phyloP scores from a whole-genome alignment of 371 early-diverging fungal species.

The Coemansia sp. region DNA sequence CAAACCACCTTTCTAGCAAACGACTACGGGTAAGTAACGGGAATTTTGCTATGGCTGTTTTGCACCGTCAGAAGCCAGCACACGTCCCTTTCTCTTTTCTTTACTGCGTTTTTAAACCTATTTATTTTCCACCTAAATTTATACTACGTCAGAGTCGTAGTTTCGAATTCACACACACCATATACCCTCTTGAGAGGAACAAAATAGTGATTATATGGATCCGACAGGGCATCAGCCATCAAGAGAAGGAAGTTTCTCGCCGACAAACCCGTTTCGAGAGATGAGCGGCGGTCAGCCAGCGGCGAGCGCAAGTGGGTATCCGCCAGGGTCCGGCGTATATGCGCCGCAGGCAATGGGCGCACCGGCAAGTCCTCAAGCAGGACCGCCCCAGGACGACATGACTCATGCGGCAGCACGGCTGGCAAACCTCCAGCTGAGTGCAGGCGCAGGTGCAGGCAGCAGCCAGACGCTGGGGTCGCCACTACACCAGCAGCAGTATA shows the following conservation, averaged over 20 bases:
- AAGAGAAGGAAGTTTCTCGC: slow-evolving; percentile 27
- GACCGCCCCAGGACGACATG: slow-evolving; percentile 16
- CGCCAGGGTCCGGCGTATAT: slow-evolving; percentile 4
- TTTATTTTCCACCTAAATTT: not conserved
- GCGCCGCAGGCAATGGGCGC: not conserved
- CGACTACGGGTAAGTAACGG: not conserved
- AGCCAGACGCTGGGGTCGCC: not conserved
- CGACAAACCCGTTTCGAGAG: slow-evolving; percentile 44
- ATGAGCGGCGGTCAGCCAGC: slow-evolving; percentile 18
- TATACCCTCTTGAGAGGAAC: not conserved
- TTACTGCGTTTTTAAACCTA: not conserved
- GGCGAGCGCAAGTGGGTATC: slow-evolving; percentile 8
- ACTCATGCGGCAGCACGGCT: slow-evolving; percentile 26
- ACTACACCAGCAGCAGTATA: slow-evolving; percentile 1
- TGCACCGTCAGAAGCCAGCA: not conserved
- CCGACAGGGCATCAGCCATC: slow-evolving; percentile 21
- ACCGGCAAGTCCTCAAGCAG: too few species aligned
- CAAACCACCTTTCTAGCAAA: not conserved
- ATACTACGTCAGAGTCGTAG: not conserved
- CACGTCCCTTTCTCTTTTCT: not conserved
- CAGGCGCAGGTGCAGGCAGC: not conserved
- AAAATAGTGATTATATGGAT: slow-evolving; percentile 6
- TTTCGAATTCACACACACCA: not conserved
- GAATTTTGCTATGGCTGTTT: not conserved
- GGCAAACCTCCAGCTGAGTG: slow-evolving; percentile 43